Evolutionary conservation across 257 asterid species (phyloP).

Genomic region (Solanum paucissectum): DNA sequence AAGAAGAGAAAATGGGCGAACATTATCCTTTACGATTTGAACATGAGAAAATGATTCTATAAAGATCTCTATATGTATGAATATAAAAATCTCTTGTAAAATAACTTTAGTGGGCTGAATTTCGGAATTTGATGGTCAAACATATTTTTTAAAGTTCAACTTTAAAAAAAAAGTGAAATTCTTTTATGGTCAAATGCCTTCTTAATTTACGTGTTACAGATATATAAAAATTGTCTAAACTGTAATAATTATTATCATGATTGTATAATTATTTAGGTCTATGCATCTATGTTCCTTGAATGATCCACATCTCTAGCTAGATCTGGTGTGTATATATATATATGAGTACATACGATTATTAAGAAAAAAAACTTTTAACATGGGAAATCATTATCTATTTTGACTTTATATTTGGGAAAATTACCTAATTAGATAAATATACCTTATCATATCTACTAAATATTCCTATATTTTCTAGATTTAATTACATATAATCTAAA

Average conservation of each 20-base stretch:
- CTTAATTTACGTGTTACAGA: too few relatives aligned
- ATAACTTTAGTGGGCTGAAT: background rate
- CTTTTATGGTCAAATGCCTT: too few relatives aligned
- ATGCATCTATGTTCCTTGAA: background rate
- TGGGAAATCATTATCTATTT: background rate
- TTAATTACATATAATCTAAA: too few relatives aligned
- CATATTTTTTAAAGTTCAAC: background rate
- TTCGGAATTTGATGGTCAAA: too few relatives aligned
- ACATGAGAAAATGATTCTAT: background rate
- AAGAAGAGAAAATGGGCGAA: background rate
- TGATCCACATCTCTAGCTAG: background rate
- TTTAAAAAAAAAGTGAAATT: too few relatives aligned
- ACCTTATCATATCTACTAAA: too few relatives aligned
- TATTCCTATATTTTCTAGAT: too few relatives aligned
- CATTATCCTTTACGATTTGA: background rate
- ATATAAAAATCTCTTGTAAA: background rate
- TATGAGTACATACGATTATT: background rate
- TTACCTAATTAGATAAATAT: too few relatives aligned
- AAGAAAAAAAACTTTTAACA: background rate
- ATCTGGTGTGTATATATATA: background rate
- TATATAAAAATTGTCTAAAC: background rate
- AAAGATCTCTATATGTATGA: background rate
- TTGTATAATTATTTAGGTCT: background rate
- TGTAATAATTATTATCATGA: background rate
- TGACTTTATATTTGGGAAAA: background rate